Evolutionary conservation across 768 basidiomycete species (phyloP), one percentile per base, ranked within the genome.

Genomic region (Porphyrellus cyaneotinctus): DNA sequence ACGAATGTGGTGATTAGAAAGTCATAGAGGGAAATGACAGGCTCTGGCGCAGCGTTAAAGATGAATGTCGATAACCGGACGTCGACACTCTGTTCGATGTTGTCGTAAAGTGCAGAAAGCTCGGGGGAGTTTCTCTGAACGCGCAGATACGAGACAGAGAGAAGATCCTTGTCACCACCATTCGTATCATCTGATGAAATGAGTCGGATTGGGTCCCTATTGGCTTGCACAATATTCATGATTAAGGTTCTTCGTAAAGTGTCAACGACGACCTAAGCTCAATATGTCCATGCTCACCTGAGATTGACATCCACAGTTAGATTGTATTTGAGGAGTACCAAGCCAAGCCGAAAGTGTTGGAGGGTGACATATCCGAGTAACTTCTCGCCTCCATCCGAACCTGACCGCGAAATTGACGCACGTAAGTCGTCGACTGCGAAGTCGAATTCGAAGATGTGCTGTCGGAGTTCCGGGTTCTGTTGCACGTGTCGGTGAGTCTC

Each of bases 1-100:
- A 92, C 89, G 69, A 99, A 99, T 0, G 97, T 97, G 3, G 89
- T 87, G 87, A 99, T 95, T 69, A 99, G 82, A 73, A 95, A 97
- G 72, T 98, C 94, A 70, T 97, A 98, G 20, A 97, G 70, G 2
- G 87, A 79, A 33, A 99, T 74, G 38, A 97, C 85, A 13, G 95
- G 94, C 64, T 93, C 91, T 0, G 97, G 94, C 9, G 88, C 87
- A 4, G 88, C 84, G 51, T 84, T 83, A 70, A 98, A 85, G 47
- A 95, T 80, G 66, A 99, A 84, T 0, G 95, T 97, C 4, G 95
- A 95, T 35, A 98, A 75, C 59, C 83, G 83, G 58, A 93, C 81
- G 61, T 93, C 87, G 52, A 98, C 82, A 53, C 74, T 88, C 70
- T 97, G 95, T 61, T 95, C 89, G 43, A 94, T 83, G 22, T 88